Conservation (phyloP, 257 asterid genomes). For the Solanum clarkiae region DNA sequence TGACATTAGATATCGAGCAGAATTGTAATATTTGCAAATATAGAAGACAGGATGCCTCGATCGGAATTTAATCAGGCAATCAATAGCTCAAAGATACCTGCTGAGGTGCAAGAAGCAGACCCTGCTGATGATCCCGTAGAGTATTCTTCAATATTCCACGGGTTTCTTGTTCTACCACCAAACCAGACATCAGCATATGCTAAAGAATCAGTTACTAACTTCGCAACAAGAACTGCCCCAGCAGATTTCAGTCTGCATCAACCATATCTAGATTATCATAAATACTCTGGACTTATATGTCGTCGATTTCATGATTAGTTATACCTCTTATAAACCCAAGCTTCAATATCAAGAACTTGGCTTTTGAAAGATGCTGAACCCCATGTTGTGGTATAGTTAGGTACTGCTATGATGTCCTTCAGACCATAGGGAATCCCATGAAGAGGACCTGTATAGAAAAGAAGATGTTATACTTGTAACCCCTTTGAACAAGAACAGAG, state of each 20-base stretch:
- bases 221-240: slow-evolving; percentile 88
- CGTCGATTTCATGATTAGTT: not conserved
- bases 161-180: slow-evolving; percentile 98
- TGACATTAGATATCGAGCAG: not conserved
- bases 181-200: slow-evolving; percentile 97
- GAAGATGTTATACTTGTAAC: not conserved
- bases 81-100: slow-evolving; percentile 30
- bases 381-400: slow-evolving; percentile 88
- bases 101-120: slow-evolving; percentile 86
- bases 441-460: slow-evolving; percentile 55
- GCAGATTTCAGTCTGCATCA: slow-evolving; percentile 65
- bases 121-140: slow-evolving; percentile 98
- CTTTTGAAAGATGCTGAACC: slow-evolving; percentile 61
- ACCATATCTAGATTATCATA: not conserved
- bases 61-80: not conserved
- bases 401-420: slow-evolving; percentile 90
- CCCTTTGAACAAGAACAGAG: not conserved
- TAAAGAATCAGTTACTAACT: slow-evolving; percentile 79
- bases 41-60: not conserved
- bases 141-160: slow-evolving; percentile 88
- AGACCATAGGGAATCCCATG: slow-evolving; percentile 96
- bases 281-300: not conserved
- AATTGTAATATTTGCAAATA: not conserved
- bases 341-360: slow-evolving; percentile 78
- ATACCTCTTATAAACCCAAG: slow-evolving; percentile 94